phyloP scores from a whole-genome alignment of 225 moss, liverwort and hornwort genomes.

The Anthoceros angustus region DNA sequence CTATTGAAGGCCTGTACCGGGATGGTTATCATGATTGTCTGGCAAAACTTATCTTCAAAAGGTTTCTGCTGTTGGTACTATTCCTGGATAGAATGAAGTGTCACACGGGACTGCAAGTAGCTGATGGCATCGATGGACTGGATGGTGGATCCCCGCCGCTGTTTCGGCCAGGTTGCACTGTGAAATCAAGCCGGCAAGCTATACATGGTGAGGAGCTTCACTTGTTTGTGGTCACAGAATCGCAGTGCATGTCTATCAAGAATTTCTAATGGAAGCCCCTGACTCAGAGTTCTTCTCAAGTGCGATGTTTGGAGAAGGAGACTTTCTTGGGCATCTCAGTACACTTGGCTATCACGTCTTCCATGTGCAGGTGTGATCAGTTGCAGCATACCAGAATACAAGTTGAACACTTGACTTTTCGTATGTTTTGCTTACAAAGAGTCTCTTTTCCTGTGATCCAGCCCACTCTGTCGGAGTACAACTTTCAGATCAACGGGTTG shows the following conservation, averaged over 20 bases:
- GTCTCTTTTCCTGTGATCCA: conserved; percentile 15
- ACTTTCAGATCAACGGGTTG: conserved; percentile 51
- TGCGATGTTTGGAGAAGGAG: conserved; percentile 70
- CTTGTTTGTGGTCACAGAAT: not conserved
- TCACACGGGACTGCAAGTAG: conserved; percentile 32
- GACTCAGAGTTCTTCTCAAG: conserved; percentile 47
- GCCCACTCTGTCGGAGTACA: conserved; percentile 49
- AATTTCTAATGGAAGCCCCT: conserved; percentile 3
- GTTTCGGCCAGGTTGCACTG: conserved; percentile 32
- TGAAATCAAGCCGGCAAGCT: conserved; percentile 67
- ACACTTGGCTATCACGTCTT: conserved; percentile 63
- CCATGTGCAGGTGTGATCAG: conserved; percentile 43
- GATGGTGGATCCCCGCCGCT: conserved; percentile 68
- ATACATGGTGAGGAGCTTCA: conserved; percentile 34
- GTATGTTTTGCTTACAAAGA: conserved; percentile 10
- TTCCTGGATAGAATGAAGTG: conserved; percentile 62
- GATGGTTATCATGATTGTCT: conserved; percentile 61
- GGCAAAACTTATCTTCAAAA: conserved; percentile 54
- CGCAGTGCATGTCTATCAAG: not conserved
- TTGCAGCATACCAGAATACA: not conserved
- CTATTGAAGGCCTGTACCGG: conserved; percentile 55
- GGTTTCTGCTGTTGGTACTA: conserved; percentile 59
- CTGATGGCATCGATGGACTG: conserved; percentile 55
- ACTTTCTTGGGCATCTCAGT: conserved; percentile 52
- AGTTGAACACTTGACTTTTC: not conserved